Base-by-base conservation (phyloP, 495 filamentous ascomycete genomes). In the Annulohypoxylon stygium region DNA sequence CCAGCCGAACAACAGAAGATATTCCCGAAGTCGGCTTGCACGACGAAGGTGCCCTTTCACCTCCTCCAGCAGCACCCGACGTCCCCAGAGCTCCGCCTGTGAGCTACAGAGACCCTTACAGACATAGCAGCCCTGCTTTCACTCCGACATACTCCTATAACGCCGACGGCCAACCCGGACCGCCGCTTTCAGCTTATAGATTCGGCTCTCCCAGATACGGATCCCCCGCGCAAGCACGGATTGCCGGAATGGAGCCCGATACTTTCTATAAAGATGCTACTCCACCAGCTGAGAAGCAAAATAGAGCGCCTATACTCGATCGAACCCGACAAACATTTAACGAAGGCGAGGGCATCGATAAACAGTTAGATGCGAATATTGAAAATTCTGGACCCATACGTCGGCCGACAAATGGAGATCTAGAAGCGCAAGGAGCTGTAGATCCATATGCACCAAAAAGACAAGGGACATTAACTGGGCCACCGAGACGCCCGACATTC, bases 21-120 rank as follows among this genome's bases (percentile, higher is more conserved):
- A 78, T 71, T 79, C 61, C 16, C n/a, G 43, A 47, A 20, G 12
- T 47, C 43, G 43, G 43, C 12, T 47, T 65, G 78, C 74, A 77
- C 76, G 79, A 78, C 75, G 74, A 80, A 67, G 76, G 75, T 74
- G 54, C 79, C 63, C 57, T 74, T 23, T 76, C 78, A 50, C 65
- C 80, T 37, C 86, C 82, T 5, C 66, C 88, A 65, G 83, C 85
- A 47, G 89, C 86, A 23, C 87, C 89, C 59, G 89, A 90, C 61
- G 86, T 83, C 1, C 89, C 89, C 4, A 85, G 85, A 75, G 83
- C 84, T 25, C 88, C 86, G 23, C 86, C 89, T 1, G 78, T 86
- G n/a, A 89, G 87, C 47, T 91, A 89, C 75, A 84, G 80, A 66
- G 79, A 84, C 18, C 83, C 86, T 25, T 83, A 88, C 65, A 79